Base-by-base conservation (phyloP, 306 rosid genomes). In the Trichosanthes cucumerina region DNA sequence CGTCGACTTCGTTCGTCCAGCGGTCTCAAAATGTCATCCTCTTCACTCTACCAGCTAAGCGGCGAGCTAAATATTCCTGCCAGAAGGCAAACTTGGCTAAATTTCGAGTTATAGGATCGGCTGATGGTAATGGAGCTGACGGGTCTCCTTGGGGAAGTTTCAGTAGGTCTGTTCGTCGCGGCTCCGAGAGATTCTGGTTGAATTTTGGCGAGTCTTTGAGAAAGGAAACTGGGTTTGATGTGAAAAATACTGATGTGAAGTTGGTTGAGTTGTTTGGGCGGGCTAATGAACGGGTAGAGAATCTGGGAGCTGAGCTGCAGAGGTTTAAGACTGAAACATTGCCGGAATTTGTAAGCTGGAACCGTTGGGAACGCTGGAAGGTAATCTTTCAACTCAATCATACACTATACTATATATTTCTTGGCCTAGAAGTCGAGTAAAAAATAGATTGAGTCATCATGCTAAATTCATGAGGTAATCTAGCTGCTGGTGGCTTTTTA, bases 341-440 rank as follows among this genome's bases (percentile, higher is more conserved):
- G 24, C 88, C 90, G 0, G 84, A 86, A 60, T 90, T 95, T 84
- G 78, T 89, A 46, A 83, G 76, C 80, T 95, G 98, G 97, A 95
- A 95, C 47, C 83, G 77, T 41, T 86, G 88, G 89, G 92, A 89
- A 49, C 85, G 81, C 76, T 95, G 95, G 98, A 92, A 95, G 97
- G 97, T 95, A 79, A 83, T 81, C 81, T 54, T 52, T 84, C 41
- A 31, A 39, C 80, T 76, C 64, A 33, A 14, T 74, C 19, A 10
- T 33, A 65, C 79, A 43, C 46, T 73, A 13, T 62, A 86, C 43
- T 49, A 7, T 44, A 46, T 28, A 0, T 36, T 13, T 68, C 46
- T 16, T 71, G n/a, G 39, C 7, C 0, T 54, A 12, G 41, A 24
- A 23, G 21, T 71, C 2, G 24, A 71, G 21, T 46, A 23, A 46